Evolutionary conservation across 805 yeast species (phyloP).

Genomic region (Cyberlindnera mycetangii): DNA sequence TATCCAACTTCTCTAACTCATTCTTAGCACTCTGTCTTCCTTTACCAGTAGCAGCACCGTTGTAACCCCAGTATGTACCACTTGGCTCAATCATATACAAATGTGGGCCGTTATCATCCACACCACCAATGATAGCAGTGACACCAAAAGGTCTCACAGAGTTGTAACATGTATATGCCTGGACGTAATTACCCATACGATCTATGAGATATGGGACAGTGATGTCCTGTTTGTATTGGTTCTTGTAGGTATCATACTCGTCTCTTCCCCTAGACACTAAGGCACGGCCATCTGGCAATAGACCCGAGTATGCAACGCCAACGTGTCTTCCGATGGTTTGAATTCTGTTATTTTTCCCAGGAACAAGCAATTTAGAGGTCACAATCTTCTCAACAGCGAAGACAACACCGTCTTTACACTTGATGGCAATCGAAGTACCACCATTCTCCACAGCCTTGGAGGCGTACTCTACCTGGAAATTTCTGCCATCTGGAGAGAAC

Average conservation of each 20-base stretch:
- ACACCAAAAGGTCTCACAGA: constrained; percentile 98
- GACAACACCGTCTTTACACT: constrained; percentile 91
- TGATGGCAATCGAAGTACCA: constrained; percentile 91
- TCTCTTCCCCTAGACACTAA: constrained; percentile 89
- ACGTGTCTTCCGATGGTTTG: constrained; percentile 92
- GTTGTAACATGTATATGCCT: constrained; percentile 91
- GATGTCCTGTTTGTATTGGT: constrained; percentile 71
- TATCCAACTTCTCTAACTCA: constrained; percentile 84
- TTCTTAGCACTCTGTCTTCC: constrained; percentile 98
- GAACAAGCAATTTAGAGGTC: constrained; percentile 81
- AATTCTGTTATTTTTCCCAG: constrained; percentile 84
- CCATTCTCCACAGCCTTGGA: constrained; percentile 97
- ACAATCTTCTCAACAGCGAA: constrained; percentile 94
- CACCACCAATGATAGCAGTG: constrained; percentile 89
- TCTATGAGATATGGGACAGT: constrained; percentile 80
- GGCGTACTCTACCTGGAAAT: constrained; percentile 98
- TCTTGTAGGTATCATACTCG: constrained; percentile 79
- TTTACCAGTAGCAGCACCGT: constrained; percentile 96
- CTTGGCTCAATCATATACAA: constrained; percentile 97
- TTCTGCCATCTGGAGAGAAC: constrained; percentile 83
- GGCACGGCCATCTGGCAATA: constrained; percentile 95
- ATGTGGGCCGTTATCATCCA: constrained; percentile 87
- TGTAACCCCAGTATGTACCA: constrained; percentile 96
- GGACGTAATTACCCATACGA: constrained; percentile 86
- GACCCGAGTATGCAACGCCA: constrained; percentile 93